Evolutionary conservation across 176 grass and related monocot genomes (phyloP), one percentile per base, ranked within the genome.

Genomic region (Oryza brachyantha): DNA sequence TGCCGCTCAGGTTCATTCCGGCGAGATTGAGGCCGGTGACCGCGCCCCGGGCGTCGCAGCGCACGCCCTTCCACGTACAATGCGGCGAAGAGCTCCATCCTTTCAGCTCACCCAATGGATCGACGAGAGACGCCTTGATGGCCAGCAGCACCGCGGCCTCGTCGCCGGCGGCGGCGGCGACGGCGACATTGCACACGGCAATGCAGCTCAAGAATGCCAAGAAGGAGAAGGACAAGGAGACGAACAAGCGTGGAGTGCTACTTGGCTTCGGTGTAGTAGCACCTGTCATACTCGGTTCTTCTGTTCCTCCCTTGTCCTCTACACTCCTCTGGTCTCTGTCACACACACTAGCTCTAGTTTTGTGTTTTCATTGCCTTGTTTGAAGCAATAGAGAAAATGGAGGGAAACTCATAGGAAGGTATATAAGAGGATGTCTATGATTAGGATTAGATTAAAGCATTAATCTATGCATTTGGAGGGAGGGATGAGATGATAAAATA

Each of bases 41-140:
- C 32, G 81, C 74, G 85, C 92, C 92, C 36, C 43, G 72, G 57
- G 28, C 64, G 64, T 87, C 77, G 71, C 96, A 98, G 5, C 45
- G 58, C 38, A 94, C 90, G 70, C 90, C 92, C 7, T 85, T 88
- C 96, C 96, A 98, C 27, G 85, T 79, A 60, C 96, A 98, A 76
- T 79, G 83, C 0, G 79, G 25, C 68, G 55, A 63, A 4, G 87
- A 78, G 37, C 40, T 83, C 96, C 96, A 98, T 7, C 83, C 83
- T 7, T 67, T 40, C 39, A 98, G 83, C 46, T 69, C 78, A 1
- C 79, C 88, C 54, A 94, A 50, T 2, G 85, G 88, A 22, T 98
- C 96, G 4, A 85, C 79, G 26, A 98, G 83, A 13, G 81, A 83
- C 68, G 81, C 57, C 72, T 88, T 98, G 72, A 98, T 76, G 59